Conservation (phyloP, 1,284 basidiomycete genomes). For the Naganishia sp. region DNA sequence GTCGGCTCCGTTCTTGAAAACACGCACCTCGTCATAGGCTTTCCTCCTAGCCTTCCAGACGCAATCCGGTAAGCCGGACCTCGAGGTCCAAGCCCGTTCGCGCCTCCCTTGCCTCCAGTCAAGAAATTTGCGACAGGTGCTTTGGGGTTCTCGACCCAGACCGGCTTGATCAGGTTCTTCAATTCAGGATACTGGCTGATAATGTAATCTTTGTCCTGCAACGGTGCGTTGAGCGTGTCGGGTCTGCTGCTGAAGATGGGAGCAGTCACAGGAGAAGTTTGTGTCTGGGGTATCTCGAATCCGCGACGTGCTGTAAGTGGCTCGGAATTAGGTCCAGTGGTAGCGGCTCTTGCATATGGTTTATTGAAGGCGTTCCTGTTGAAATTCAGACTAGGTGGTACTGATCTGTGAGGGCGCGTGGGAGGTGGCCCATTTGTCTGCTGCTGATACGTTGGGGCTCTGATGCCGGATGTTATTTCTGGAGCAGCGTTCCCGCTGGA, state of each 20-base stretch:
- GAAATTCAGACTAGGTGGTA: not conserved
- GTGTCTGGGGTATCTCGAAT: not conserved
- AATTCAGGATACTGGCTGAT: conserved; percentile 34
- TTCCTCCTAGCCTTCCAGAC: conserved; percentile 42
- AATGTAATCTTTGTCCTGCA: conserved; percentile 41
- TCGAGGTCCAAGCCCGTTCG: conserved; percentile 38
- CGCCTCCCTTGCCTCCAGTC: conserved; percentile 41
- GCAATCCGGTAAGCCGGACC: conserved; percentile 39
- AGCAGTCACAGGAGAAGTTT: not conserved
- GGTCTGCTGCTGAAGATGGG: not conserved
- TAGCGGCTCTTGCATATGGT: not conserved
- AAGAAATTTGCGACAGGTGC: conserved; percentile 51
- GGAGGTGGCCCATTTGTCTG: not conserved
- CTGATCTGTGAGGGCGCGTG: too few relatives aligned
- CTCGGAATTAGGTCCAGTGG: conserved; percentile 7
- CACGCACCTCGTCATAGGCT: conserved; percentile 43
- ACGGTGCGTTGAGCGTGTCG: conserved; percentile 33
- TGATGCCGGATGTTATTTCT: too few relatives aligned
- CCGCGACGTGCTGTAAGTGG: conserved; percentile 7
- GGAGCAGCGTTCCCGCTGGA: not conserved
- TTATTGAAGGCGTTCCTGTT: not conserved
- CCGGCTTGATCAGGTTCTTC: conserved; percentile 41
- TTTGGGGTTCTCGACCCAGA: conserved; percentile 52
- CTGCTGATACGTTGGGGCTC: not conserved
- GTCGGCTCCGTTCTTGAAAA: too few relatives aligned